These are phyloP conservation scores for Stenocarpella maydis DNA, from an alignment of 2,329 filamentous ascomycete species.

Conservation along the genomic window DNA sequence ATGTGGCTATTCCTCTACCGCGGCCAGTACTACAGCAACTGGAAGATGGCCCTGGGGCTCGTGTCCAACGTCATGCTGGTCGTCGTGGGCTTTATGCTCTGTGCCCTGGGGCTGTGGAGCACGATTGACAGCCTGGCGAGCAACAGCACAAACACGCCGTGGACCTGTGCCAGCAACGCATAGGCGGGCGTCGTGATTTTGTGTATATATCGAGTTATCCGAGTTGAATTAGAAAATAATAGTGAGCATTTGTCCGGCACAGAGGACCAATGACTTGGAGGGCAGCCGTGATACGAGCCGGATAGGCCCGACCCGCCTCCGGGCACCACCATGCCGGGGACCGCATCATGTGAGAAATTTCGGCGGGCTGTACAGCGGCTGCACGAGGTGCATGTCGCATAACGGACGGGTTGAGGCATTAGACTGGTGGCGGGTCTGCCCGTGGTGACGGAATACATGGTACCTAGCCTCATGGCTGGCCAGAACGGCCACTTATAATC, in stretches of 20 bases:
- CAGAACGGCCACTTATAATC: background rate
- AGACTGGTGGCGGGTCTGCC: background rate
- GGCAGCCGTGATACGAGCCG: conserved; percentile 3
- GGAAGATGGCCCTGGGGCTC: conserved; percentile 45
- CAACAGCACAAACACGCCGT: conserved; percentile 44
- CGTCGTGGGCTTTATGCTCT: conserved; percentile 47
- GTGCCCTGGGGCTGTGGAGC: conserved; percentile 50
- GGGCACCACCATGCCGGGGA: background rate
- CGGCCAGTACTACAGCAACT: conserved; percentile 48
- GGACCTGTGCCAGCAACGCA: conserved; percentile 47
- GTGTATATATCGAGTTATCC: background rate
- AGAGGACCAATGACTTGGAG: background rate
- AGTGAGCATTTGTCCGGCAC: background rate
- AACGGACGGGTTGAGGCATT: background rate
- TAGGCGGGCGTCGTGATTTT: background rate
- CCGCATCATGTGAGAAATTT: background rate
- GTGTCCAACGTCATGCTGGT: conserved; percentile 44
- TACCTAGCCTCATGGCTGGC: background rate
- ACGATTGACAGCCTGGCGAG: conserved; percentile 48
- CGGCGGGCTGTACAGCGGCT: background rate
- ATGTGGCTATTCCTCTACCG: conserved; percentile 59
- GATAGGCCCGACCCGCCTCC: conserved; percentile 14
- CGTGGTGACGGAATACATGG: too few relatives aligned
- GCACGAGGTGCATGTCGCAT: background rate
- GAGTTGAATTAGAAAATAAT: background rate